These are phyloP conservation scores for Penicillium nucicola DNA, from an alignment of 495 filamentous ascomycete species.

Conservation along the genomic window DNA sequence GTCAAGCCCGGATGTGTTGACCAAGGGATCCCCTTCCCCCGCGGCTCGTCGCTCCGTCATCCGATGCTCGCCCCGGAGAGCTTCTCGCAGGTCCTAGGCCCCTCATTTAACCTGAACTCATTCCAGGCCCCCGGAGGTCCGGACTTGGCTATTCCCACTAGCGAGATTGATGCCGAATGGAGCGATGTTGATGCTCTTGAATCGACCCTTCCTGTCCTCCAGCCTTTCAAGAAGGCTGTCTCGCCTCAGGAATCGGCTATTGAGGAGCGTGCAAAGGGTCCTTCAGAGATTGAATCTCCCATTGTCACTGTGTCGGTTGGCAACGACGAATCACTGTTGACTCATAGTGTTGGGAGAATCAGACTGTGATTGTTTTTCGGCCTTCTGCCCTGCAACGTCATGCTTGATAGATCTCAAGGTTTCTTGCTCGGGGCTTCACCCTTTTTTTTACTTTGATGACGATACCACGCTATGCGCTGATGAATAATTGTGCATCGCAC, in stretches of 20 bases:
- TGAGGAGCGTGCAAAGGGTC: background rate
- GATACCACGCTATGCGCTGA: too few relatives aligned
- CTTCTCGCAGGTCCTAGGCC: background rate
- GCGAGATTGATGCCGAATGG: conserved; percentile 1
- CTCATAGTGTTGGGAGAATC: too few relatives aligned
- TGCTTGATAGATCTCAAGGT: too few relatives aligned
- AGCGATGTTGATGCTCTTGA: conserved; percentile 3
- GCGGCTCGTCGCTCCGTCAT: background rate
- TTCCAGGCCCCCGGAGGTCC: background rate
- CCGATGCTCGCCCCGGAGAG: background rate
- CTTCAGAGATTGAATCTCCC: too few relatives aligned
- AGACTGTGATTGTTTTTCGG: too few relatives aligned
- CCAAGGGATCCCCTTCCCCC: background rate
- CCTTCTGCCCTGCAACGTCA: too few relatives aligned
- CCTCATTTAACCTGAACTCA: background rate
- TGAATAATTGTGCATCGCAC: too few relatives aligned
- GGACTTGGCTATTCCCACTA: background rate
- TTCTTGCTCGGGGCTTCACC: too few relatives aligned
- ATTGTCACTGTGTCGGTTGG: too few relatives aligned
- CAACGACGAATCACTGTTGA: too few relatives aligned
- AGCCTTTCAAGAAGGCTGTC: background rate
- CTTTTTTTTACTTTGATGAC: too few relatives aligned
- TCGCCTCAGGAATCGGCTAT: background rate
- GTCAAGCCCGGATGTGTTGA: background rate
- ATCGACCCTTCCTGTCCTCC: background rate